Evolutionary conservation across 352 stramenopile genomes (phyloP).

Genomic region (Phytophthora idaei): DNA sequence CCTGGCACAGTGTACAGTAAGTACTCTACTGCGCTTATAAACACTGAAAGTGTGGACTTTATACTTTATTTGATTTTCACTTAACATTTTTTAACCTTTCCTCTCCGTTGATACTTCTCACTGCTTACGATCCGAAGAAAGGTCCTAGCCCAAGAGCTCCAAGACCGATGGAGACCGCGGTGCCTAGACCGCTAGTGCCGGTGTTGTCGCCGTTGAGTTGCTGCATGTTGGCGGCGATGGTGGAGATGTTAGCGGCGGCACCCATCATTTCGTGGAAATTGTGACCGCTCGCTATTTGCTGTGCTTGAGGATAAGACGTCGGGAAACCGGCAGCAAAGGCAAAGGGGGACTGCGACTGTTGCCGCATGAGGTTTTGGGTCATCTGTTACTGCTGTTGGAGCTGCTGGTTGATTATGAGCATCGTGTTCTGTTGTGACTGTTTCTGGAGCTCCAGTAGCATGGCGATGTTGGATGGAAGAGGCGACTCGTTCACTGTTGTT

Average conservation of each 20-base stretch:
- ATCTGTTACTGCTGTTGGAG: constrained; percentile 20
- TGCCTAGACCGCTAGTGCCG: constrained; percentile 15
- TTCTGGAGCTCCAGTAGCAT: constrained; percentile 16
- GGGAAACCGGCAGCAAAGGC: background rate
- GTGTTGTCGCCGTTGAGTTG: constrained; percentile 22
- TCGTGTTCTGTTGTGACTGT: constrained; percentile 17
- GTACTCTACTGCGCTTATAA: no score
- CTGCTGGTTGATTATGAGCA: constrained; percentile 18
- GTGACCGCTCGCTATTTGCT: constrained; percentile 13
- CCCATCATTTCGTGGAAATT: constrained; percentile 27
- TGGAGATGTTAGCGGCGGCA: constrained; percentile 22
- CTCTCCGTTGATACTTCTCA: background rate
- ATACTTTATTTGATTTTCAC: background rate
- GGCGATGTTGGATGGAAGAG: constrained; percentile 14
- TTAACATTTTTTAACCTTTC: background rate
- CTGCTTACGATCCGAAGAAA: constrained; percentile 14
- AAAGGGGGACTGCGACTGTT: constrained; percentile 5
- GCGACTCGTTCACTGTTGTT: constrained; percentile 7
- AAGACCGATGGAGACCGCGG: constrained; percentile 14
- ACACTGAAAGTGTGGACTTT: no score
- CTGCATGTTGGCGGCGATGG: constrained; percentile 21
- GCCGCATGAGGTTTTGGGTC: constrained; percentile 1
- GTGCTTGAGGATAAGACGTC: constrained; percentile 4
- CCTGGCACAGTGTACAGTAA: background rate
- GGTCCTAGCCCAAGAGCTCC: constrained; percentile 21